These are phyloP conservation scores for Paramecium sexaurelia DNA, from an alignment of 73 alveolate species.

Conservation along the genomic window DNA sequence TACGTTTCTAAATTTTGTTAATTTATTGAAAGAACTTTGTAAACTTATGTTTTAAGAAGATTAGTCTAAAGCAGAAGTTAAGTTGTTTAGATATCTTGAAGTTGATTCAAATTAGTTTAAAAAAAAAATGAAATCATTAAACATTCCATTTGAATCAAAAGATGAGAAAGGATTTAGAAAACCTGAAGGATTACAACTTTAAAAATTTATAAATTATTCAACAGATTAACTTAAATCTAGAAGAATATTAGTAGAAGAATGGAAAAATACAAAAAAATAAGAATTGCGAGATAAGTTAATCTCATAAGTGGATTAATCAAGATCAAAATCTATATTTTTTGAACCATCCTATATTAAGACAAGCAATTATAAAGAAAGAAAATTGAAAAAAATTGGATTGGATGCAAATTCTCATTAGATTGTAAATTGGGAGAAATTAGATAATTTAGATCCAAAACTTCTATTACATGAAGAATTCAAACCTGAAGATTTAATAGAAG, in stretches of 20 bases:
- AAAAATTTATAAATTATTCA: neutral
- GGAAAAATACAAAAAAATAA: neutral
- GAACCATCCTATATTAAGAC: slow-evolving; percentile 31
- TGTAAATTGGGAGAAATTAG: slow-evolving; percentile 42
- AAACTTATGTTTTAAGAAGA: neutral
- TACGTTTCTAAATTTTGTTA: neutral
- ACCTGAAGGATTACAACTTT: neutral
- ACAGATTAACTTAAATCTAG: neutral
- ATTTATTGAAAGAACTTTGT: neutral
- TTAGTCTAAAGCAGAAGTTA: neutral
- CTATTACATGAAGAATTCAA: slow-evolving; percentile 6
- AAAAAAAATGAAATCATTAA: slow-evolving; percentile 33
- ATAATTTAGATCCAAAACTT: neutral
- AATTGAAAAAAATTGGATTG: neutral
- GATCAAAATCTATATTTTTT: neutral
- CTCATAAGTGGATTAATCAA: neutral
- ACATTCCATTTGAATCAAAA: slow-evolving; percentile 29
- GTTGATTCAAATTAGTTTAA: neutral
- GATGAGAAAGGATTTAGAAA: slow-evolving; percentile 19
- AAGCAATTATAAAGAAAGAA: neutral
- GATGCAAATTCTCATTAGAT: neutral
- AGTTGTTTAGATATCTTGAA: neutral
- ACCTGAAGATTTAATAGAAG: slow-evolving; percentile 41
- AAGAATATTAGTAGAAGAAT: neutral
- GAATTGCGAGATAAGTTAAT: slow-evolving; percentile 19